Base-by-base conservation (phyloP, 1,139 yeast species). In the Candida frijolesensis region DNA sequence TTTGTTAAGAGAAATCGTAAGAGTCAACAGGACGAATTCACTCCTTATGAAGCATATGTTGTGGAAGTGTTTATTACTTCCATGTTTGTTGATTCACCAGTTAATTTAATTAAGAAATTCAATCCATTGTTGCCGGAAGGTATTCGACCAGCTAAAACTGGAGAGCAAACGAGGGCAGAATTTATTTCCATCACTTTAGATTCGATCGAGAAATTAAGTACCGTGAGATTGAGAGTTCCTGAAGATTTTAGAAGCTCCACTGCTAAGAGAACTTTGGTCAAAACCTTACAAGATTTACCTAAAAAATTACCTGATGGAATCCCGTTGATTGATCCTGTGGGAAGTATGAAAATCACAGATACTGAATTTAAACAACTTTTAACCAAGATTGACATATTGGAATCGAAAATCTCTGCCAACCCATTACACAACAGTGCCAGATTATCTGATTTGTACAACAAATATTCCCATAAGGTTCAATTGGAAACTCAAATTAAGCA, bases 301-400 rank as follows among this genome's bases (percentile, higher is more conserved):
- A 83, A 86, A 58, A 82, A 96, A 67, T 85, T 91, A 63, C 92
- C 96, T 9, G 95, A 90, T 65, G 97, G 96, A 1, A 77, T 94
- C 37, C 97, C 98, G 15, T 66, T 84, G 47, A 79, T 94, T 68
- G 97, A 94, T 66, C 99, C 99, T 3, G 77, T 94, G 40, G 87
- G 84, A 54, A 89, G 88, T 63, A 94, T 95, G 98, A 89, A 91
- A 65, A 92, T 95, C 58, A 83, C 81, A 30, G 96, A 90, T 62
- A 82, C 80, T 1, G 89, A 89, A 14, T 94, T 95, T 73, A 73
- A 76, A 59, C 77, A 79, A 49, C 72, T 94, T 47, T 68, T 89
- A 54, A 80, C 84, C 58, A 94, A 94, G 66, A 83, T 89, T 52
- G 92, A 87, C 50, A 94, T 91, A 1, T 75, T 94, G 56, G 95